phyloP scores from a whole-genome alignment of 1,139 yeast species.

The Debaryomyces subglobosus region DNA sequence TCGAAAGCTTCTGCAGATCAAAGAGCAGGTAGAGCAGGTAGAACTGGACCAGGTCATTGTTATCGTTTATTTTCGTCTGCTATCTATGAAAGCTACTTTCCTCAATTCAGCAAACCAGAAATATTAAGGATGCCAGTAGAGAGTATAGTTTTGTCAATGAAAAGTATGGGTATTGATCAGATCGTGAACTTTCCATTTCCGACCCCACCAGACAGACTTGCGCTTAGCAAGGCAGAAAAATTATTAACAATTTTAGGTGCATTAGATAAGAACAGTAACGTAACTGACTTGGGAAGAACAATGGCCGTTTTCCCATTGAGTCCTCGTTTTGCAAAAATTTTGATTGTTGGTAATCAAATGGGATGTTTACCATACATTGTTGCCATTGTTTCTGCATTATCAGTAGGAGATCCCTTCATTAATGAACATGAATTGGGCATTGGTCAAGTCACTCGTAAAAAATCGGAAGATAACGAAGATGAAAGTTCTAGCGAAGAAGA shows the following conservation, averaged over 20 bases:
- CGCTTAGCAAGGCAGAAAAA: slow-evolving; percentile 67
- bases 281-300: slow-evolving; percentile 79
- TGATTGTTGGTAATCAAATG: slow-evolving; percentile 84
- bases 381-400: slow-evolving; percentile 87
- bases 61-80: slow-evolving; percentile 95
- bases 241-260: slow-evolving; percentile 81
- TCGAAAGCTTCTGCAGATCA: slow-evolving; percentile 96
- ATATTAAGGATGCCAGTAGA: slow-evolving; percentile 95
- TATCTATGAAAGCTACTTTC: slow-evolving; percentile 83
- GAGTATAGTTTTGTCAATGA: slow-evolving; percentile 92
- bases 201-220: slow-evolving; percentile 76
- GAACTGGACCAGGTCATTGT: slow-evolving; percentile 99
- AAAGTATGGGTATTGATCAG: slow-evolving; percentile 93
- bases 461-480: slow-evolving; percentile 20
- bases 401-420: slow-evolving; percentile 92
- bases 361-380: slow-evolving; percentile 84
- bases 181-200: slow-evolving; percentile 95
- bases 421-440: slow-evolving; percentile 73
- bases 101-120: slow-evolving; percentile 84
- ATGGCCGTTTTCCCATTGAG: slow-evolving; percentile 93
- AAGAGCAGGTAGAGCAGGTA: slow-evolving; percentile 97
- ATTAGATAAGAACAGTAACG: slow-evolving; percentile 50
- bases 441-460: slow-evolving; percentile 21
- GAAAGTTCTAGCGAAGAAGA: slow-evolving; percentile 36
- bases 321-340: slow-evolving; percentile 90